Percentiles rank a stretch among this genome's conserved stretches.
phyloP scores from a whole-genome alignment of 805 yeast species.

The Candida golubevii region DNA sequence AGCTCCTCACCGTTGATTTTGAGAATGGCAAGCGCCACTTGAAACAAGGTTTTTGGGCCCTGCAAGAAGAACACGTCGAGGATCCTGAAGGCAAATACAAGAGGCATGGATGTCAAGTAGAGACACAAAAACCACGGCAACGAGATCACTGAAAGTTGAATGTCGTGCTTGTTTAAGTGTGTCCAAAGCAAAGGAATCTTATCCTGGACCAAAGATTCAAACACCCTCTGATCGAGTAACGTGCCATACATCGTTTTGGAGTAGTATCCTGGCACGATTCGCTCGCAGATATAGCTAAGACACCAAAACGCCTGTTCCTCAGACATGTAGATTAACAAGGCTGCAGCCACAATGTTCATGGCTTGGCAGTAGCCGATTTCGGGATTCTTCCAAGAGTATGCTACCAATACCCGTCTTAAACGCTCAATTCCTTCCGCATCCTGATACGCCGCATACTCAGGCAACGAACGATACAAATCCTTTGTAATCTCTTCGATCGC shows the following conservation, averaged over 20 bases:
- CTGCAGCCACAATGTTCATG: conserved; percentile 91
- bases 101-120: conserved; percentile 89
- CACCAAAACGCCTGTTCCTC: conserved; percentile 99
- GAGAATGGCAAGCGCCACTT: conserved; percentile 88
- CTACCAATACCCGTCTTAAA: conserved; percentile 82
- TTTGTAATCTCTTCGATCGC: conserved; percentile 97
- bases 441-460: conserved; percentile 95
- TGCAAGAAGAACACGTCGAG: conserved; percentile 85
- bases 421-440: conserved; percentile 78
- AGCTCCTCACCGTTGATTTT: conserved; percentile 84
- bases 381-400: conserved; percentile 95
- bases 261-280: conserved; percentile 89
- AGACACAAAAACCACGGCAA: conserved; percentile 94
- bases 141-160: conserved; percentile 88
- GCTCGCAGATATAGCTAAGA: conserved; percentile 72
- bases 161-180: conserved; percentile 73
- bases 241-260: conserved; percentile 98
- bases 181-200: conserved; percentile 87
- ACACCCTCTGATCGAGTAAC: conserved; percentile 85
- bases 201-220: conserved; percentile 83
- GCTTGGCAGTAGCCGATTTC: conserved; percentile 99
- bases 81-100: conserved; percentile 87
- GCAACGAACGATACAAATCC: conserved; percentile 89
- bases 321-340: conserved; percentile 74
- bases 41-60: conserved; percentile 87